A percentile compares a stretch with the other conserved stretches of the same genome.
Conservation (phyloP, 495 filamentous ascomycete species). For the Hyaloscypha bicolor region DNA sequence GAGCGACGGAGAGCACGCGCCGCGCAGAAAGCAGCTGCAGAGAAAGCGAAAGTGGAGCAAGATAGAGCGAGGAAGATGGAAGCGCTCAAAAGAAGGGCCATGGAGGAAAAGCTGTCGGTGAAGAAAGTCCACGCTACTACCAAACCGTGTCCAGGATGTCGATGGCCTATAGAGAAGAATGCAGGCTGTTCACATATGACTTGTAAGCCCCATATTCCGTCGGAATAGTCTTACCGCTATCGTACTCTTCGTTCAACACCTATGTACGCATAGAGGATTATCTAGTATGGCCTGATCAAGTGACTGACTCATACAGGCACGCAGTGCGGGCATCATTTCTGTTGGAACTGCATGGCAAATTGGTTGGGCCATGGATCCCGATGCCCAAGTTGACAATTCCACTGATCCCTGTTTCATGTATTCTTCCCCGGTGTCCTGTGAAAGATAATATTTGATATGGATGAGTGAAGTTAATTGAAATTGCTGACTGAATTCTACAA, state of each 20-base stretch:
- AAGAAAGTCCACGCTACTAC: slow-evolving; percentile 15
- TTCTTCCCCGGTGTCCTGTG: no score
- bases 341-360: slow-evolving; percentile 17
- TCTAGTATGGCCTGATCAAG: background rate
- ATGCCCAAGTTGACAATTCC: background rate
- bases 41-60: background rate
- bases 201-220: slow-evolving; percentile 10
- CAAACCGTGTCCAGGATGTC: slow-evolving; percentile 18
- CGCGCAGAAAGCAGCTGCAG: background rate
- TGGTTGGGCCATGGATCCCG: slow-evolving; percentile 5
- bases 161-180: slow-evolving; percentile 23
- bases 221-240: no score
- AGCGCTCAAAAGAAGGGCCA: background rate
- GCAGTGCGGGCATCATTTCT: slow-evolving; percentile 21
- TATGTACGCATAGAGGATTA: no score
- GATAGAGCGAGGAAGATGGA: background rate
- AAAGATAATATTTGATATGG: background rate
- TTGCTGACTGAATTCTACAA: slow-evolving; percentile 8
- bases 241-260: no score
- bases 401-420: no score
- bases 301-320: slow-evolving; percentile 20
- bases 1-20: background rate
- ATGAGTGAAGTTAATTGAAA: background rate
- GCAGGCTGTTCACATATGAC: slow-evolving; percentile 22
- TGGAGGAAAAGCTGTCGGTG: slow-evolving; percentile 10